phyloP scores from a whole-genome alignment of 1,139 yeast genomes.

The Meyerozyma athensensis region DNA sequence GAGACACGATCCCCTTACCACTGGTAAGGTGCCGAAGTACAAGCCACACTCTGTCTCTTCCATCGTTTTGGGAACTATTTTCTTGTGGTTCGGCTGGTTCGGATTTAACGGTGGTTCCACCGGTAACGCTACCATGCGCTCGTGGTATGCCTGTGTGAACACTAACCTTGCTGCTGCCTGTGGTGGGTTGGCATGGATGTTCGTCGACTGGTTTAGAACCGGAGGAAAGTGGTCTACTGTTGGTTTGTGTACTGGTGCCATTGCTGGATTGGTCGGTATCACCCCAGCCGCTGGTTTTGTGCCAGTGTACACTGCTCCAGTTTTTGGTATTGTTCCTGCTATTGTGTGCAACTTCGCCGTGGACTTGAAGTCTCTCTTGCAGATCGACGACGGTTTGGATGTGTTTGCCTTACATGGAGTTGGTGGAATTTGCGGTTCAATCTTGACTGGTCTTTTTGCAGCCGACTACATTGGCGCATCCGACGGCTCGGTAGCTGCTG shows the following conservation, averaged over 20 bases:
- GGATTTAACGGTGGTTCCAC: constrained; percentile 98
- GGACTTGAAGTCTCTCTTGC: constrained; percentile 66
- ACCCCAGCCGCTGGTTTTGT: constrained; percentile 98
- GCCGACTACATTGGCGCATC: constrained; percentile 87
- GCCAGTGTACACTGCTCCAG: constrained; percentile 81
- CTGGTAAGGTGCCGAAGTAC: constrained; percentile 72
- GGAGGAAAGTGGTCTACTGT: constrained; percentile 94
- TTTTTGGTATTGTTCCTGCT: constrained; percentile 80
- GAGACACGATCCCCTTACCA: constrained; percentile 77
- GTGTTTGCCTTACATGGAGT: constrained; percentile 92
- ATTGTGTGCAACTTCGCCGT: constrained; percentile 78
- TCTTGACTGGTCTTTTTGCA: constrained; percentile 86
- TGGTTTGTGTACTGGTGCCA: constrained; percentile 89
- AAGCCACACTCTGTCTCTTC: constrained; percentile 89
- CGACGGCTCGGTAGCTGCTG: constrained; percentile 57
- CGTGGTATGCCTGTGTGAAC: constrained; percentile 89
- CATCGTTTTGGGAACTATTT: constrained; percentile 88
- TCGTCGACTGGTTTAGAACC: constrained; percentile 81
- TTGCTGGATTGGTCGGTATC: constrained; percentile 92
- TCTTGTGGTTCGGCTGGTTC: constrained; percentile 98
- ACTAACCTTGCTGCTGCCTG: constrained; percentile 89
- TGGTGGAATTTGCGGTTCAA: constrained; percentile 84
- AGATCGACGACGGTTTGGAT: constrained; percentile 93
- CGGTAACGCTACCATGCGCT: constrained; percentile 85
- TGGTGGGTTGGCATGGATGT: constrained; percentile 93